Conservation (phyloP, 2,329 filamentous ascomycete species). For the Blastomyces parvus region DNA sequence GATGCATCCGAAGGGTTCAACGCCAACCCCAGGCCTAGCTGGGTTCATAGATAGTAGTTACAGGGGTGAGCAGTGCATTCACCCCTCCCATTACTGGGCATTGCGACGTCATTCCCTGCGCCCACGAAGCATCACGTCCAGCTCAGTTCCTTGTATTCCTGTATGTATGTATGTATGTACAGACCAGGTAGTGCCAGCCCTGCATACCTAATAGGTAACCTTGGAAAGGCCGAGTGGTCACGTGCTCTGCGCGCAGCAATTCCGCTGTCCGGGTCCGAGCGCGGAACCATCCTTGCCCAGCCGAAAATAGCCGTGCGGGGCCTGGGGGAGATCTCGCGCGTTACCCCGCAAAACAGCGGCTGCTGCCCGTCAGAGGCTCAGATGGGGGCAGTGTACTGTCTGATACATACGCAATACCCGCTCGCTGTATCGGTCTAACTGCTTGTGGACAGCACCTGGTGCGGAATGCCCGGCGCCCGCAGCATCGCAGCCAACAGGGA, state of each 20-base stretch:
- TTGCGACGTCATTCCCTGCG: neutral
- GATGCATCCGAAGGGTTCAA: too few relatives aligned
- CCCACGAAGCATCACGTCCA: neutral
- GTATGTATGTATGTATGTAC: too few relatives aligned
- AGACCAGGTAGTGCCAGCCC: too few relatives aligned
- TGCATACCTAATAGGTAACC: too few relatives aligned
- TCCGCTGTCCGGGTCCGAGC: neutral
- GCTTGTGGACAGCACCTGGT: neutral
- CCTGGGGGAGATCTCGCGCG: neutral
- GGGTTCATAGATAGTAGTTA: too few relatives aligned
- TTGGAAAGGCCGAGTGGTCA: neutral
- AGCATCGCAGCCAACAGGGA: neutral
- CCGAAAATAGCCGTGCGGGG: conserved; percentile 4
- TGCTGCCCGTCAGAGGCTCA: neutral
- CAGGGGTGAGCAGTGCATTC: neutral
- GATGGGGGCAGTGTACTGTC: neutral
- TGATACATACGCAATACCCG: neutral
- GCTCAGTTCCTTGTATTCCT: too few relatives aligned
- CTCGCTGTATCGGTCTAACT: neutral
- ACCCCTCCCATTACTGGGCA: neutral
- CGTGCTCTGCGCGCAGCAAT: neutral
- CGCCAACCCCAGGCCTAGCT: too few relatives aligned
- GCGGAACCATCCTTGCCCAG: conserved; percentile 3
- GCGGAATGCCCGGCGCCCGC: neutral
- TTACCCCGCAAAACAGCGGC: neutral